A percentile compares a stretch with the other conserved stretches of the same genome.
These are phyloP conservation scores for Wickerhamiella vanderwaltii DNA, from an alignment of 805 yeast genomes.

Conservation along the genomic window DNA sequence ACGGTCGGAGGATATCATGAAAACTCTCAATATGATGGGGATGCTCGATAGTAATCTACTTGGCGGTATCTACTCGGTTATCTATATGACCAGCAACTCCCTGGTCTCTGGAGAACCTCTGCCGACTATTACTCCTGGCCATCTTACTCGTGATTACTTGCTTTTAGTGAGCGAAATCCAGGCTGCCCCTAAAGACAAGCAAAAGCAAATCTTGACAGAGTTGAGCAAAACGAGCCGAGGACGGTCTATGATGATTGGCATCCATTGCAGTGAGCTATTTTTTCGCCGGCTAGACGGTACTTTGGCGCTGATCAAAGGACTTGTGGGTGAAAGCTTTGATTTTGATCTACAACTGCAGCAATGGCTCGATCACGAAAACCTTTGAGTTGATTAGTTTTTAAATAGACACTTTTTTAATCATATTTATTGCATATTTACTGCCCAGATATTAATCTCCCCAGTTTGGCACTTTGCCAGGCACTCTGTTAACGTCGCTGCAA, in stretches of 20 bases:
- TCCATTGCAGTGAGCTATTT: constrained; percentile 2
- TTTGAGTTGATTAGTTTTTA: too few relatives aligned
- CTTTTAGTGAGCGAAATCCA: not conserved
- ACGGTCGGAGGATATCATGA: constrained; percentile 19
- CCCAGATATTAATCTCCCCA: too few relatives aligned
- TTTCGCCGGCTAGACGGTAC: constrained; percentile 6
- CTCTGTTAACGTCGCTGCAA: too few relatives aligned
- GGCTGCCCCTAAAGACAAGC: not conserved
- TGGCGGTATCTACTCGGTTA: constrained; percentile 23
- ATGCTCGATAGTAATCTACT: constrained; percentile 23
- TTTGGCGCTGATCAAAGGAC: constrained; percentile 3
- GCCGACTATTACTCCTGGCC: constrained; percentile 27
- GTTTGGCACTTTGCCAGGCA: too few relatives aligned
- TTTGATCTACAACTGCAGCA: not conserved
- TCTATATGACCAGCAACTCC: constrained; percentile 26
- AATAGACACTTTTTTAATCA: too few relatives aligned
- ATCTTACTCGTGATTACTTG: constrained; percentile 13
- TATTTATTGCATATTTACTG: too few relatives aligned
- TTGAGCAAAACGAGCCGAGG: not conserved
- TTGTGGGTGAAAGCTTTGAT: constrained; percentile 10
- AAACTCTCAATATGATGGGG: constrained; percentile 21
- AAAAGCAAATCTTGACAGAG: not conserved
- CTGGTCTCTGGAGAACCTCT: constrained; percentile 23
- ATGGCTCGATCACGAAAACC: too few relatives aligned
- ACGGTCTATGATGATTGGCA: not conserved